Conservation (phyloP, 805 yeast genomes). For the Cyberlindnera petersonii region DNA sequence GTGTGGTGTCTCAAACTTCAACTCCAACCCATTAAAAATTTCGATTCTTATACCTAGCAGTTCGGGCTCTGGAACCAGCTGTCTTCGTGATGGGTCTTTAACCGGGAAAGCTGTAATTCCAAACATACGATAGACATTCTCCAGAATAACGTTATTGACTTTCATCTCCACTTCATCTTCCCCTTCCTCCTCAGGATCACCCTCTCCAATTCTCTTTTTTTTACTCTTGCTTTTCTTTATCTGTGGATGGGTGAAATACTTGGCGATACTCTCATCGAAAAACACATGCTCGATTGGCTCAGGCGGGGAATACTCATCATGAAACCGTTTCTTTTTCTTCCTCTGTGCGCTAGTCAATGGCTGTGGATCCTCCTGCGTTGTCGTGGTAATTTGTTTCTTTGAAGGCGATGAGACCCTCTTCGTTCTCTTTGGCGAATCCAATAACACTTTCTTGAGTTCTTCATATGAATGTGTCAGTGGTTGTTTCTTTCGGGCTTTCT, state of each 20-base stretch:
- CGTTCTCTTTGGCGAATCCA: slow-evolving; percentile 6
- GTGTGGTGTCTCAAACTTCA: slow-evolving; percentile 33
- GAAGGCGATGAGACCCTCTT: neutral
- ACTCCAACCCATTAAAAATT: slow-evolving; percentile 28
- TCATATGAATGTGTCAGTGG: slow-evolving; percentile 29
- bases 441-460: slow-evolving; percentile 21
- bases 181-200: neutral
- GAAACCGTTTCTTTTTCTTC: slow-evolving; percentile 3
- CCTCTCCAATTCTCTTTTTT: too few relatives aligned
- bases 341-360: neutral
- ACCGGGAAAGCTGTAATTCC: slow-evolving; percentile 39
- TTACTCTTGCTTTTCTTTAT: neutral
- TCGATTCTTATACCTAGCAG: slow-evolving; percentile 39
- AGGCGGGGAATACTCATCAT: slow-evolving; percentile 20
- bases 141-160: slow-evolving; percentile 25
- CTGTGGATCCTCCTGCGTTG: neutral
- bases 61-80: slow-evolving; percentile 16
- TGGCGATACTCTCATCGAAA: slow-evolving; percentile 25
- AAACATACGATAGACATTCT: slow-evolving; percentile 35
- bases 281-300: slow-evolving; percentile 26
- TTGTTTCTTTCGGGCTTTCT: slow-evolving; percentile 21
- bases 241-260: slow-evolving; percentile 16
- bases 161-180: slow-evolving; percentile 4
- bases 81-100: slow-evolving; percentile 31
- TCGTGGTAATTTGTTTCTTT: neutral